Evolutionary conservation across 73 alveolate species (phyloP).

Genomic region (Paramecium tetraurelia): DNA sequence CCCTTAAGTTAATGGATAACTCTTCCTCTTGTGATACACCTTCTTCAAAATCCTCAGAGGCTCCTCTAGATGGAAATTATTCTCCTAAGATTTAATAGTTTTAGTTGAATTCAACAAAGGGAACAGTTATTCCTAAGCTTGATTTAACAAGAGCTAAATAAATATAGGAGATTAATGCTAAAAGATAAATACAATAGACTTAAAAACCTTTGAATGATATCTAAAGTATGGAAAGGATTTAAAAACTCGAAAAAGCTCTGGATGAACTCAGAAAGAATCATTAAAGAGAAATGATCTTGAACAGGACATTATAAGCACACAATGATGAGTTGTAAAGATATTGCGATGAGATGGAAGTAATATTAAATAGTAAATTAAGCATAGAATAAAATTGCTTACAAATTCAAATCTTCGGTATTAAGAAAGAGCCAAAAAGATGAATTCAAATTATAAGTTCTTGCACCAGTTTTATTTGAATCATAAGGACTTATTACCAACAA

Average conservation of each 20-base stretch:
- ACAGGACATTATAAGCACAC: neutral
- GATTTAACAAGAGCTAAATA: conserved; percentile 44
- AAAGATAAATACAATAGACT: neutral
- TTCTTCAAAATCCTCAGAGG: neutral
- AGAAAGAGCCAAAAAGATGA: neutral
- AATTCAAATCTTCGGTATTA: conserved; percentile 21
- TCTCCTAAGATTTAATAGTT: neutral
- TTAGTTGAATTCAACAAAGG: neutral
- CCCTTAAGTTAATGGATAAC: neutral
- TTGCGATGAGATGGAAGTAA: conserved; percentile 1
- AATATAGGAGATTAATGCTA: conserved; percentile 41
- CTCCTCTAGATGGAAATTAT: neutral
- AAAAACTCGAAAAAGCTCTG: neutral
- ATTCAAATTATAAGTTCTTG: neutral
- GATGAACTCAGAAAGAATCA: conserved; percentile 28
- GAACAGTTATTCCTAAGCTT: conserved; percentile 13
- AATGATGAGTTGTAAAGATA: conserved; percentile 4
- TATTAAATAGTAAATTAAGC: neutral
- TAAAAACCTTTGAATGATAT: conserved; percentile 3
- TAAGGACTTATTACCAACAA: neutral
- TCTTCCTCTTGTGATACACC: neutral
- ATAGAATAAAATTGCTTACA: neutral
- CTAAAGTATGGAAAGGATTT: neutral
- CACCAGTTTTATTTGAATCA: neutral
- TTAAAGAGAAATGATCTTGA: conserved; percentile 32